Percentiles rank a stretch among this genome's conserved stretches.
Conservation (phyloP, 192 early-diverging fungal genomes). For the Piromyces finnis region DNA sequence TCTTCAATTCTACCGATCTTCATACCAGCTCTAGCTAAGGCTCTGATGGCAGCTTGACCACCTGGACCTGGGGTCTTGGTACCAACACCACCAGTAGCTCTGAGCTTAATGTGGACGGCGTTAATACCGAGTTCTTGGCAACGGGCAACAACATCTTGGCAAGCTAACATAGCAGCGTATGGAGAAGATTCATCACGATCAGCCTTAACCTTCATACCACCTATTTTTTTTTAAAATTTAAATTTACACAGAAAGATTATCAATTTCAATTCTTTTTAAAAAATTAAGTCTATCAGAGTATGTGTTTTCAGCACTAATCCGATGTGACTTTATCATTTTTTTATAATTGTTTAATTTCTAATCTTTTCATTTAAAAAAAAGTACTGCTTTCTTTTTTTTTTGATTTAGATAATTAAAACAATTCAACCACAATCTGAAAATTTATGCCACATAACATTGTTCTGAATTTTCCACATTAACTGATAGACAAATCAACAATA, state of each 20-base stretch:
- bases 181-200: conserved; percentile 99
- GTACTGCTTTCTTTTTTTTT: not conserved
- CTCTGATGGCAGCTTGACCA: conserved; percentile 95
- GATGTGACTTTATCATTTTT: not conserved
- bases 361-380: not conserved
- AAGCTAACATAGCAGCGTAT: conserved; percentile 99
- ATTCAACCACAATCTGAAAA: not conserved
- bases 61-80: conserved; percentile 95
- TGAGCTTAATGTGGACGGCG: conserved; percentile 98
- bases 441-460: not conserved
- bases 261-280: not conserved
- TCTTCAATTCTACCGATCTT: conserved; percentile 99
- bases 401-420: not conserved
- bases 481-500: not conserved
- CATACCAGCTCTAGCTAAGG: conserved; percentile 95
- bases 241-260: not conserved
- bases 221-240: conserved; percentile 14
- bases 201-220: conserved; percentile 99
- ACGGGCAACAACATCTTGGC: conserved; percentile 93
- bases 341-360: not conserved
- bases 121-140: conserved; percentile 99
- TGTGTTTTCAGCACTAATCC: not conserved
- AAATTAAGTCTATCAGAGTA: not conserved
- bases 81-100: conserved; percentile 97
- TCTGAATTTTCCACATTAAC: not conserved